Base-by-base conservation (phyloP, 2,329 filamentous ascomycete species). In the Venturiaceae sp. region DNA sequence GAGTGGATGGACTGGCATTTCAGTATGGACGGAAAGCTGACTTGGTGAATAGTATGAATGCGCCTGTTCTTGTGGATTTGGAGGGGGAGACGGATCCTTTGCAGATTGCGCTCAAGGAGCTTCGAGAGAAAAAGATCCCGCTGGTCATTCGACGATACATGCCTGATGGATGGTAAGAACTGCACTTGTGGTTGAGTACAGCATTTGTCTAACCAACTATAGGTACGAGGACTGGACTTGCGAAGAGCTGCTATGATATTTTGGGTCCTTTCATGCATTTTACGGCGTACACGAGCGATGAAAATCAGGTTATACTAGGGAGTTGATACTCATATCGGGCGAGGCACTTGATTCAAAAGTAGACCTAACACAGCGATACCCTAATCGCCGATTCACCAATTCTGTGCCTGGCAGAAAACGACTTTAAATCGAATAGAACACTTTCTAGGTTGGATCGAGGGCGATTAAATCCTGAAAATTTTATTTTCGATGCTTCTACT, bases 141-240 rank as follows among this genome's bases (percentile, higher is more conserved):
- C 76, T 99, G 61, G 94, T 99, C 59, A 89, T 99, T 63, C 84
- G 94, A 72, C 84, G 94, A 69, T 99, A 97, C 76, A 82, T 99
- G 71, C 94, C 94, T 23, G 94, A 99, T 76, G 94, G 94, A 78
- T 96, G 84, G 90, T 95, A 80, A 80, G 89, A 83, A 33, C n/a
- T n/a, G n/a, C n/a, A n/a, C n/a, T n/a, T n/a, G n/a, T n/a, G n/a
- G n/a, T n/a, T n/a, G 34, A 30, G 32, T 13, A 16, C 19, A 41
- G 19, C 30, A 36, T 19, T 34, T 58, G 33, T 60, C 64, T 69
- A 60, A 71, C 55, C 36, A 57, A 34, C 55, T 39, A 39, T 64
- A 92, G 88, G 77, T 97, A 97, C 74, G 94, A 99, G 81, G 94
- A 99, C 74, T 99, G 94, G 94, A 95, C 92, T 36, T 96, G 92